Evolutionary conservation across 2,329 filamentous ascomycete species (phyloP).

Genomic region (Microcyclospora pomicola): DNA sequence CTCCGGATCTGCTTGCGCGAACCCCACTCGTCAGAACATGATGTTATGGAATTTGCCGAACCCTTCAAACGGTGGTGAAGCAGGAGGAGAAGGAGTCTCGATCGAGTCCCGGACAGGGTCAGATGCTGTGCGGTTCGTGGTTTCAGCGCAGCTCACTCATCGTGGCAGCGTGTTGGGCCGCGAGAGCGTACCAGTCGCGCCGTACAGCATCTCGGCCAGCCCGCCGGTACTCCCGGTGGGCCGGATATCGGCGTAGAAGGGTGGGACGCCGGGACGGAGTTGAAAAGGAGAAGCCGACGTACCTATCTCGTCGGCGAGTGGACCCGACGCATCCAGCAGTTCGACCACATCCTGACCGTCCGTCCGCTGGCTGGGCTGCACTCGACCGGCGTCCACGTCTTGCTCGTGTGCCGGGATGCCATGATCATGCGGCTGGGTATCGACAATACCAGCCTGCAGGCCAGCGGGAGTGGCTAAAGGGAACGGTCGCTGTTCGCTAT

Average conservation of each 20-base stretch:
- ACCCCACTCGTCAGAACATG: background rate
- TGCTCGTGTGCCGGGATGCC: constrained; percentile 14
- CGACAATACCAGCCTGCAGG: constrained; percentile 4
- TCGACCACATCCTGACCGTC: constrained; percentile 23
- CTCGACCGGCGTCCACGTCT: constrained; percentile 15
- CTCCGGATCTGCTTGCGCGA: constrained; percentile 10
- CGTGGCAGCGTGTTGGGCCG: background rate
- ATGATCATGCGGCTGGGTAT: constrained; percentile 14
- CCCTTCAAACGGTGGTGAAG: background rate
- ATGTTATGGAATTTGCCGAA: background rate
- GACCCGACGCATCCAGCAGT: constrained; percentile 15
- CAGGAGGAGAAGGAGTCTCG: no score
- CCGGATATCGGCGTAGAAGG: constrained; percentile 2
- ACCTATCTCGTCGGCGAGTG: constrained; percentile 7
- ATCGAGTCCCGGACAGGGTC: no score
- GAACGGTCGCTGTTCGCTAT: constrained; percentile 12
- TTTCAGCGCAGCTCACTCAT: no score
- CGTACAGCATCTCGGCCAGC: constrained; percentile 6
- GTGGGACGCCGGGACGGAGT: background rate
- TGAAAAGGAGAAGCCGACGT: constrained; percentile 2
- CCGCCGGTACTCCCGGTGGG: background rate
- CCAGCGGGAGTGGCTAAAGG: constrained; percentile 7
- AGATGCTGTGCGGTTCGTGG: no score
- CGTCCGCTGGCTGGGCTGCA: constrained; percentile 5
- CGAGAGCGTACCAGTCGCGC: background rate